Base-by-base conservation (phyloP, 495 filamentous ascomycete genomes). In the Penicillium cinerascens region DNA sequence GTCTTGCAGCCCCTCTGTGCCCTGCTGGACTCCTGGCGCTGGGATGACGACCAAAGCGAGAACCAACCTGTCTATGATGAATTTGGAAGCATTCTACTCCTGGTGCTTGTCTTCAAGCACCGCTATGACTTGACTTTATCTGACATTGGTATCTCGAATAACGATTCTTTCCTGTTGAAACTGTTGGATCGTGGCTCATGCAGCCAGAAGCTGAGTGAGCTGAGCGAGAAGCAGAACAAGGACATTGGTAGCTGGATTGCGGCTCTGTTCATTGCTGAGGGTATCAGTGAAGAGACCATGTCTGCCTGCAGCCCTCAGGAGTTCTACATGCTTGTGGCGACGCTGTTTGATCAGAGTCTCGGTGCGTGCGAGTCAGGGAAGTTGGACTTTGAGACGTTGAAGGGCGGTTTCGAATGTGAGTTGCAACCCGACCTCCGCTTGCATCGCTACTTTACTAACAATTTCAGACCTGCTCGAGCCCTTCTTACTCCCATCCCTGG, bases 61-160 rank as follows among this genome's bases (percentile, higher is more conserved):
- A 93, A 93, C 59, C 92, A 97, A 63, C 93, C 92, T 0, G 87
- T 96, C 1, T 97, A 97, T 60, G 92, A 97, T 56, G 95, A 98
- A 54, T 98, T 97, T 52, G 90, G 91, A 0, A 87, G 88, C 38
- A 86, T 97, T 15, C 73, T 97, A 6, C 79, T 97, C 3, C 74
- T 98, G 1, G 79, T 96, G 0, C 70, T 96, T 17, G 86, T 87
- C 0, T 87, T 95, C 57, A 83, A 88, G 48, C 82, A 93, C 59
- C 91, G 95, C 15, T 97, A 95, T 60, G 80, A 84, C 36, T 71
- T 98, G 18, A 81, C 78, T 0, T 68, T 77, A 1, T 68, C 80
- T 17, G 91, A 96, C 42, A 71, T 96, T 16, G 89, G 78, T 11
- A 82, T 78, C 36, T 68, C 68, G 48, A 72, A 56, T 45, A 72